Evolutionary conservation across 2,329 filamentous ascomycete genomes (phyloP).

Genomic region (Aspergillus alliaceus): DNA sequence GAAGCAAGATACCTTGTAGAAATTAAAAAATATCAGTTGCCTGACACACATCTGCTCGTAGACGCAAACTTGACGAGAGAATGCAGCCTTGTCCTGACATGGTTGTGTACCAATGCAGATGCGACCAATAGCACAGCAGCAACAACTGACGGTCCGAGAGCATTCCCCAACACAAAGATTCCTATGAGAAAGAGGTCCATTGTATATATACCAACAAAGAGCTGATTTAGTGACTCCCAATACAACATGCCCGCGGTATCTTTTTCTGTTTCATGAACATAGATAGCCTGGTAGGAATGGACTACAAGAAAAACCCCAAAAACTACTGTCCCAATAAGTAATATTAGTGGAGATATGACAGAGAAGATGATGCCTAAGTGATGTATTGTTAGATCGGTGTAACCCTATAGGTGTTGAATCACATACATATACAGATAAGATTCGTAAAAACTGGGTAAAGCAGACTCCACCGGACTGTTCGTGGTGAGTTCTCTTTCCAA

Average conservation of each 20-base stretch:
- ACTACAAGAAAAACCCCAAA: constrained; percentile 6
- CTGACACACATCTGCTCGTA: neutral
- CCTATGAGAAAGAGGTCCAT: constrained; percentile 9
- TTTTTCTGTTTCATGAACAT: neutral
- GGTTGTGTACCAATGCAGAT: neutral
- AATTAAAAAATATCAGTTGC: neutral
- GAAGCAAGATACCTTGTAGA: too few relatives aligned
- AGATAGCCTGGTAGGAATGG: constrained; percentile 6
- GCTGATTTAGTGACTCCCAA: constrained; percentile 9
- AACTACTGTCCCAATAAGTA: neutral
- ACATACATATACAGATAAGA: constrained; percentile 12
- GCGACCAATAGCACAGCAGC: neutral
- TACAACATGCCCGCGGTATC: constrained; percentile 12
- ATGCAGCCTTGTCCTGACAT: neutral
- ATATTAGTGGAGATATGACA: constrained; percentile 11
- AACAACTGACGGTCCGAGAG: neutral
- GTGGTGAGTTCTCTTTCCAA: neutral
- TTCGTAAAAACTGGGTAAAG: constrained; percentile 14
- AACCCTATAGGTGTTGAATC: neutral
- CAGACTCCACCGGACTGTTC: constrained; percentile 8
- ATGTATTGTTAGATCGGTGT: neutral
- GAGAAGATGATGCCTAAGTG: constrained; percentile 10
- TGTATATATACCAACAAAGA: constrained; percentile 13
- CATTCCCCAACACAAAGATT: constrained; percentile 6
- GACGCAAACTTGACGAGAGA: neutral